Evolutionary conservation across 1,284 basidiomycete genomes (phyloP).

Genomic region (Apiotrichum laibachii): DNA sequence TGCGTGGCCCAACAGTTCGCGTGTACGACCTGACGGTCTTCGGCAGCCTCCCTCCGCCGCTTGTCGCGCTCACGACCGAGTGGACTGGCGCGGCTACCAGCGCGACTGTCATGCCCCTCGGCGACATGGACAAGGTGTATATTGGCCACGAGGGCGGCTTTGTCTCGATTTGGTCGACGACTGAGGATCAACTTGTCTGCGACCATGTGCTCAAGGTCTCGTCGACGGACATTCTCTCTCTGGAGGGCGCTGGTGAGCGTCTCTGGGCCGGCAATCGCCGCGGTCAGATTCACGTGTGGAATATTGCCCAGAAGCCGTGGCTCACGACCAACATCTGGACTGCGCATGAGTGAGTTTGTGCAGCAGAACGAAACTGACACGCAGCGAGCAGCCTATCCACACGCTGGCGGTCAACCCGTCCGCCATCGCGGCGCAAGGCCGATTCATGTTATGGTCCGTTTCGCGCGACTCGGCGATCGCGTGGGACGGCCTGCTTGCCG

Average conservation of each 20-base stretch:
- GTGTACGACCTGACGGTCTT: conserved; percentile 66
- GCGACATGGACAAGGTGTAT: conserved; percentile 64
- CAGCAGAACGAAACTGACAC: neutral
- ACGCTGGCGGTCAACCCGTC: conserved; percentile 68
- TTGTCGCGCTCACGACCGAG: conserved; percentile 56
- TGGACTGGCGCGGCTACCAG: conserved; percentile 71
- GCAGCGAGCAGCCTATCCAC: conserved; percentile 68
- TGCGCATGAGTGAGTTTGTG: conserved; percentile 61
- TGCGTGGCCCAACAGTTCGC: conserved; percentile 67
- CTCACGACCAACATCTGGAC: conserved; percentile 83
- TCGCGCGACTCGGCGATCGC: conserved; percentile 76
- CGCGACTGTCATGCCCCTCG: conserved; percentile 69
- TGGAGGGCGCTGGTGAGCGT: conserved; percentile 74
- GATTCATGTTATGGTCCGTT: conserved; percentile 71
- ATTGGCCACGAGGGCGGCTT: conserved; percentile 93
- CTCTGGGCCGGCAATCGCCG: conserved; percentile 83
- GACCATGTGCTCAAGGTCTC: conserved; percentile 63
- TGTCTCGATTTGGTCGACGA: conserved; percentile 68
- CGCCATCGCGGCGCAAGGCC: conserved; percentile 59
- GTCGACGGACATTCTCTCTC: conserved; percentile 69
- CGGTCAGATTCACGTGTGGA: conserved; percentile 80
- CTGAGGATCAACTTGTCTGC: conserved; percentile 33
- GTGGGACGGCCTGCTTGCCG: conserved; percentile 86
- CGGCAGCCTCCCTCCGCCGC: conserved; percentile 41
- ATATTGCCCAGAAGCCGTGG: conserved; percentile 71